phyloP scores from a whole-genome alignment of 2,329 filamentous ascomycete genomes.

The Monosporascus cannonballus region DNA sequence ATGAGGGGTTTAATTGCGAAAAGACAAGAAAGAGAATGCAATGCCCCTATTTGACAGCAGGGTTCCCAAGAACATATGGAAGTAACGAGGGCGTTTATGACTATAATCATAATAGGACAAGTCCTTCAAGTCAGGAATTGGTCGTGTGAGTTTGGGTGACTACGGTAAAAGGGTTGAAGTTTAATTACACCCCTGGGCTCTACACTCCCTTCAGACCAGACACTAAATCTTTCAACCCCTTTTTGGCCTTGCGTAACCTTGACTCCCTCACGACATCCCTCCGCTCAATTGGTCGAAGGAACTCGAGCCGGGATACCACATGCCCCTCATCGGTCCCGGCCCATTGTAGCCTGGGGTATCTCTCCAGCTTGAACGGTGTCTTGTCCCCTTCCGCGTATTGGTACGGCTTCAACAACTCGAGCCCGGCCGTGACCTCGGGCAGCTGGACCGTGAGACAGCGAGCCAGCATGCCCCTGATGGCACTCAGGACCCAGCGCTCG shows the following conservation, averaged over 20 bases:
- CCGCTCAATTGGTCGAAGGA: not conserved
- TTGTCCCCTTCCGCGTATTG: constrained; percentile 9
- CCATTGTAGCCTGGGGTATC: constrained; percentile 7
- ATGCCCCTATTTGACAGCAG: too few relatives aligned
- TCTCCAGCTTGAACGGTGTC: constrained; percentile 6
- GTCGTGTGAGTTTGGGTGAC: too few relatives aligned
- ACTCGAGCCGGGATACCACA: constrained; percentile 1
- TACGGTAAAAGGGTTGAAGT: too few relatives aligned
- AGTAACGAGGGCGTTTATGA: too few relatives aligned
- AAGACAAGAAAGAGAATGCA: too few relatives aligned
- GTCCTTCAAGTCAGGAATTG: too few relatives aligned
- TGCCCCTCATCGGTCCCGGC: not conserved
- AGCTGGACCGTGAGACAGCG: constrained; percentile 12
- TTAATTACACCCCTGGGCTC: not conserved
- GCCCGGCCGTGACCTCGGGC: constrained; percentile 10
- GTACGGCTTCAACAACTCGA: constrained; percentile 7
- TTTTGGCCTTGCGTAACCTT: constrained; percentile 2
- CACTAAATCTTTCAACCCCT: constrained; percentile 1
- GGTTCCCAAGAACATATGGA: too few relatives aligned
- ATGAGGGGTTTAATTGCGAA: too few relatives aligned
- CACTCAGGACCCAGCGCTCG: constrained; percentile 16
- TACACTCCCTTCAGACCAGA: constrained; percentile 17
- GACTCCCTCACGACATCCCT: not conserved
- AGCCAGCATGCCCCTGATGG: constrained; percentile 13
- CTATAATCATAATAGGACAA: too few relatives aligned